phyloP scores from a whole-genome alignment of 2,329 filamentous ascomycete genomes.

The Cladosporium austrohemisphaericum region DNA sequence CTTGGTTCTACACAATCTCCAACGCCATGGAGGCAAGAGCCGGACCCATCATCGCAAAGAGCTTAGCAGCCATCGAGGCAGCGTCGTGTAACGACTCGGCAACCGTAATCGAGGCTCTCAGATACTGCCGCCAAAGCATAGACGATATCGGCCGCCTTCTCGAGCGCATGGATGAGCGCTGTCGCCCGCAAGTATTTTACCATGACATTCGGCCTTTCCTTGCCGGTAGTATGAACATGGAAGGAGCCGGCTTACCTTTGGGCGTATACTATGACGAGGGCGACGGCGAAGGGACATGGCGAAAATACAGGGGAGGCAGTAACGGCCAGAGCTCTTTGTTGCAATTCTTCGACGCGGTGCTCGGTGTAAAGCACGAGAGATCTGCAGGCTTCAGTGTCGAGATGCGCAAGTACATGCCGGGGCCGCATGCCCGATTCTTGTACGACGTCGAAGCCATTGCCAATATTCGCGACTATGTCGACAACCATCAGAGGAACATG shows the following conservation, averaged over 20 bases:
- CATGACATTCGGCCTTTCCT: slow-evolving; percentile 51
- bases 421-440: slow-evolving; percentile 50
- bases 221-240: slow-evolving; percentile 54
- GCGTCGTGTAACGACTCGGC: slow-evolving; percentile 36
- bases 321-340: slow-evolving; percentile 55
- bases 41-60: slow-evolving; percentile 42
- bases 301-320: slow-evolving; percentile 51
- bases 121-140: slow-evolving; percentile 40
- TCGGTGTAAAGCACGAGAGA: slow-evolving; percentile 46
- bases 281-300: slow-evolving; percentile 46
- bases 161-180: slow-evolving; percentile 51
- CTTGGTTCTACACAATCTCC: slow-evolving; percentile 65
- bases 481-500: slow-evolving; percentile 32
- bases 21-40: slow-evolving; percentile 52
- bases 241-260: slow-evolving; percentile 46
- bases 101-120: slow-evolving; percentile 39
- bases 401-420: slow-evolving; percentile 55
- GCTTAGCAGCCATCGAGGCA: slow-evolving; percentile 48
- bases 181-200: slow-evolving; percentile 48
- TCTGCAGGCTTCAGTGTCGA: slow-evolving; percentile 32
- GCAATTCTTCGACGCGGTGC: slow-evolving; percentile 52
- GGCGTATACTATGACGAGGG: slow-evolving; percentile 53
- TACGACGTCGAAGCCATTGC: slow-evolving; percentile 43
- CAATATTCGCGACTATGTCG: slow-evolving; percentile 46
- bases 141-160: slow-evolving; percentile 41